Evolutionary conservation across 352 stramenopile species (phyloP).

Genomic region (Pythium insidiosum): DNA sequence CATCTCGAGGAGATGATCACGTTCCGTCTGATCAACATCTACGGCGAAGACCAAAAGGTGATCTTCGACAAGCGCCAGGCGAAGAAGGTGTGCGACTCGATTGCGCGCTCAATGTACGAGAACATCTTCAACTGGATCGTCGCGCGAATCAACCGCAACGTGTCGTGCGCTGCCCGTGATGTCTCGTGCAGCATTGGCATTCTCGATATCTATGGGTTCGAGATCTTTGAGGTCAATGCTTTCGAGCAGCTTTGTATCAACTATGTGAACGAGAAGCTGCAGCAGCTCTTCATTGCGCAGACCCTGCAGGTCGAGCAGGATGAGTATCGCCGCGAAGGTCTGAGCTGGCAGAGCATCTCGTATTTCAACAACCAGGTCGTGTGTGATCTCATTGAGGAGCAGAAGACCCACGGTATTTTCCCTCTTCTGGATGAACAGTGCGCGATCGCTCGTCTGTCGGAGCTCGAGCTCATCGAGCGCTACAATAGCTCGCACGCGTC

Average conservation of each 20-base stretch:
- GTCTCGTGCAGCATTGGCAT: constrained; percentile 83
- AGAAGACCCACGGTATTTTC: constrained; percentile 77
- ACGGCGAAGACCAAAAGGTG: constrained; percentile 70
- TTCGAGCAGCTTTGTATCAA: constrained; percentile 91
- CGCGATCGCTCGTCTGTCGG: constrained; percentile 55
- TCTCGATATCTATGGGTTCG: constrained; percentile 88
- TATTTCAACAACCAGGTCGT: constrained; percentile 88
- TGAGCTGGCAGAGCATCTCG: constrained; percentile 66
- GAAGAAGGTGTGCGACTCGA: constrained; percentile 79
- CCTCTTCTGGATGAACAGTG: constrained; percentile 76
- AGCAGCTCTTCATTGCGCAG: constrained; percentile 84
- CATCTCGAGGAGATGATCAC: constrained; percentile 68
- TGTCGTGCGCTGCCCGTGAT: constrained; percentile 45
- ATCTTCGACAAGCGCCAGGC: constrained; percentile 66
- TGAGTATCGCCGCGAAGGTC: constrained; percentile 63
- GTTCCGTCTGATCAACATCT: constrained; percentile 75
- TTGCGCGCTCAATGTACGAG: constrained; percentile 83
- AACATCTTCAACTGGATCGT: constrained; percentile 90
- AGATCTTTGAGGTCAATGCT: constrained; percentile 87
- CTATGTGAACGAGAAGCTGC: constrained; percentile 87
- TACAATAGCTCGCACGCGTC: constrained; percentile 61
- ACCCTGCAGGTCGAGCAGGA: constrained; percentile 75
- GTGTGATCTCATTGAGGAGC: constrained; percentile 84
- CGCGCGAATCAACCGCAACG: constrained; percentile 76
- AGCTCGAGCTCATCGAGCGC: constrained; percentile 69